phyloP scores from a whole-genome alignment of 225 moss, liverwort and hornwort genomes.

The Bryum argenteum region DNA sequence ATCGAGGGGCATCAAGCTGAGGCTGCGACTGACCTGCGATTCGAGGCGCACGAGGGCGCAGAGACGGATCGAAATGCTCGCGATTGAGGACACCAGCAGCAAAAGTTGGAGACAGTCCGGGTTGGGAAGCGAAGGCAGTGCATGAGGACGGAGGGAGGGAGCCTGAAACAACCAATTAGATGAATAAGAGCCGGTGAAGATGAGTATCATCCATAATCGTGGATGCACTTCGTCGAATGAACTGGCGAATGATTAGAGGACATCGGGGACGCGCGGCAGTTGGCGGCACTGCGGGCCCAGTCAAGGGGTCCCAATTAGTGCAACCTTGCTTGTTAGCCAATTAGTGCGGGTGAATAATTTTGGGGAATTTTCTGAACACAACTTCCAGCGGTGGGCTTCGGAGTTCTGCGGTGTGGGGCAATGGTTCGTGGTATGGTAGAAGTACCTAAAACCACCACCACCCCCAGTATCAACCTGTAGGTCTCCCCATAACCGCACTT shows the following conservation, averaged over 20 bases:
- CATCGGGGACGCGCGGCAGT: conserved; percentile 18
- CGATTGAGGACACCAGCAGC: conserved; percentile 29
- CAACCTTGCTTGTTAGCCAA: not conserved
- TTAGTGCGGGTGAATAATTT: not conserved
- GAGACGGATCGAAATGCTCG: conserved; percentile 5
- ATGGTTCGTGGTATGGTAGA: too few relatives aligned
- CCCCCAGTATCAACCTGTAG: too few relatives aligned
- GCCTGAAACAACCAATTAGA: not conserved
- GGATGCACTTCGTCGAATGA: not conserved
- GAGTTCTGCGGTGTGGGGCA: too few relatives aligned
- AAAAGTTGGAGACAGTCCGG: conserved; percentile 13
- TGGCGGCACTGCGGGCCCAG: not conserved
- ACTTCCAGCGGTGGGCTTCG: too few relatives aligned
- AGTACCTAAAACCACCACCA: too few relatives aligned
- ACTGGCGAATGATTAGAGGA: conserved; percentile 29
- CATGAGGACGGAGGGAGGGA: conserved; percentile 9
- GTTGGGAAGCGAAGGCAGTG: conserved; percentile 11
- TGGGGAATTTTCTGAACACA: too few relatives aligned
- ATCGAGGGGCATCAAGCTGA: not conserved
- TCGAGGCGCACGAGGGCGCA: conserved; percentile 15
- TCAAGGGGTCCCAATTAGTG: not conserved
- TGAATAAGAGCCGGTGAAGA: not conserved
- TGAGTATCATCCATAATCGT: not conserved
- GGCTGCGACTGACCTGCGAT: conserved; percentile 18
- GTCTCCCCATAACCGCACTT: too few relatives aligned